Percentiles rank a stretch among this genome's conserved stretches.
Conservation (phyloP, 2,329 filamentous ascomycete genomes). For the Trichothecium sympodiale region DNA sequence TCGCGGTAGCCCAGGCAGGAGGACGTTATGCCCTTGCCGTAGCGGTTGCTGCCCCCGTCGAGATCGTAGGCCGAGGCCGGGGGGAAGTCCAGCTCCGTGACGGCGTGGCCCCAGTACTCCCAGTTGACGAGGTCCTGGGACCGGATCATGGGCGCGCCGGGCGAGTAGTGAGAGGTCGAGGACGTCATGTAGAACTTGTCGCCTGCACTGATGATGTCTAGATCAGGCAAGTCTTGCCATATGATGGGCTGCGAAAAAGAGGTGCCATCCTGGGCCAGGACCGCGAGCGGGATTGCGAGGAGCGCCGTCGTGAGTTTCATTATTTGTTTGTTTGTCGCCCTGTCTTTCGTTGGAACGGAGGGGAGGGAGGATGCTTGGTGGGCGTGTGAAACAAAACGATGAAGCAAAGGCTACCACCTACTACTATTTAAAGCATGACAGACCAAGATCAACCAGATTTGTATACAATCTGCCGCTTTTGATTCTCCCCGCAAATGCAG, state of each 20-base stretch:
- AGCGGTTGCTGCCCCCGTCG: conserved; percentile 25
- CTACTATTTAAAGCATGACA: too few relatives aligned
- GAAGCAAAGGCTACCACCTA: too few relatives aligned
- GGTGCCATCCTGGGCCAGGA: too few relatives aligned
- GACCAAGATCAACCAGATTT: too few relatives aligned
- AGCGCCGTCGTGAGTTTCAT: too few relatives aligned
- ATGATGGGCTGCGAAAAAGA: conserved; percentile 26
- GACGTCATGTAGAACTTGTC: conserved; percentile 43
- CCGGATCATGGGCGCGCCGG: conserved; percentile 43
- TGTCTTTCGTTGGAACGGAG: too few relatives aligned
- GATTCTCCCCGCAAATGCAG: too few relatives aligned
- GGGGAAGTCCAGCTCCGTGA: conserved; percentile 30
- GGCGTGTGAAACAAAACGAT: too few relatives aligned
- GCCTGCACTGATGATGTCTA: conserved; percentile 38
- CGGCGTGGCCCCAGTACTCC: conserved; percentile 32
- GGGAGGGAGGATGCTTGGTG: too few relatives aligned
- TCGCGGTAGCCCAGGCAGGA: conserved; percentile 39
- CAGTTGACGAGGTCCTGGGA: conserved; percentile 45
- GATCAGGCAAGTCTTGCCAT: conserved; percentile 43
- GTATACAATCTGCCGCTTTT: too few relatives aligned
- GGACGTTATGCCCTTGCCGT: conserved; percentile 45
- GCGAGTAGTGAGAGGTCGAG: conserved; percentile 44
- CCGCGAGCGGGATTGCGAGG: too few relatives aligned
- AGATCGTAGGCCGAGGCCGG: conserved; percentile 35
- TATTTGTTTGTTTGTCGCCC: too few relatives aligned